A percentile compares a stretch with the other conserved stretches of the same genome.
phyloP scores from a whole-genome alignment of 805 yeast genomes.

The Trichomonascus vanleenenianus region DNA sequence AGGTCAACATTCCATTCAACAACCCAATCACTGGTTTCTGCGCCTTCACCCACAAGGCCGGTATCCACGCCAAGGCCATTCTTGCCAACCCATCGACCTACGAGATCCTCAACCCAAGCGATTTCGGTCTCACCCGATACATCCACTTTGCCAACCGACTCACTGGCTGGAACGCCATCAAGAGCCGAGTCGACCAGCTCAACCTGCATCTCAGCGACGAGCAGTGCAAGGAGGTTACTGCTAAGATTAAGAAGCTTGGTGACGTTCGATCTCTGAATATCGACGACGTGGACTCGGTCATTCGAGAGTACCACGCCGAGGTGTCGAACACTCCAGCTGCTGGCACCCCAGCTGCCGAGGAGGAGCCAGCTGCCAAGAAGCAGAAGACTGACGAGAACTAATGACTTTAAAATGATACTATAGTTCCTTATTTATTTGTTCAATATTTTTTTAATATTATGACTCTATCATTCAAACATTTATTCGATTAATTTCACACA shows the following conservation, averaged over 20 bases:
- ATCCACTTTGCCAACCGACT: constrained; percentile 97
- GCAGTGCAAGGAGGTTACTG: constrained; percentile 91
- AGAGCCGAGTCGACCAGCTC: constrained; percentile 94
- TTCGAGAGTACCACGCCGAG: constrained; percentile 85
- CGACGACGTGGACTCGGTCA: constrained; percentile 96
- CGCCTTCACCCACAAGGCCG: constrained; percentile 99
- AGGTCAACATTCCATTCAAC: constrained; percentile 95
- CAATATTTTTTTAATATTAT: neutral
- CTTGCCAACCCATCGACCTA: constrained; percentile 98
- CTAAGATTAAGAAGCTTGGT: constrained; percentile 87
- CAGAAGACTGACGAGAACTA: constrained; percentile 21
- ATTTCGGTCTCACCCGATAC: constrained; percentile 92
- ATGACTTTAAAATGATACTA: neutral
- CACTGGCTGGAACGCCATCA: constrained; percentile 99
- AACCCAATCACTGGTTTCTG: constrained; percentile 99
- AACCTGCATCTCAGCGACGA: constrained; percentile 83
- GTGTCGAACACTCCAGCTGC: constrained; percentile 17
- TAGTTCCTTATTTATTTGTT: neutral
- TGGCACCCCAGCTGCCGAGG: constrained; percentile 11
- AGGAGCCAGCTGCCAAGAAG: constrained; percentile 27
- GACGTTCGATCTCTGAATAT: constrained; percentile 90
- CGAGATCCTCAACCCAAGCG: constrained; percentile 90
- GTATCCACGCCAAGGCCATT: constrained; percentile 98
- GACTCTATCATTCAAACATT: too few species aligned
- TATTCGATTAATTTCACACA: too few species aligned